Conservation (phyloP, 805 yeast species). For the Kluyveromyces wickerhamii region DNA sequence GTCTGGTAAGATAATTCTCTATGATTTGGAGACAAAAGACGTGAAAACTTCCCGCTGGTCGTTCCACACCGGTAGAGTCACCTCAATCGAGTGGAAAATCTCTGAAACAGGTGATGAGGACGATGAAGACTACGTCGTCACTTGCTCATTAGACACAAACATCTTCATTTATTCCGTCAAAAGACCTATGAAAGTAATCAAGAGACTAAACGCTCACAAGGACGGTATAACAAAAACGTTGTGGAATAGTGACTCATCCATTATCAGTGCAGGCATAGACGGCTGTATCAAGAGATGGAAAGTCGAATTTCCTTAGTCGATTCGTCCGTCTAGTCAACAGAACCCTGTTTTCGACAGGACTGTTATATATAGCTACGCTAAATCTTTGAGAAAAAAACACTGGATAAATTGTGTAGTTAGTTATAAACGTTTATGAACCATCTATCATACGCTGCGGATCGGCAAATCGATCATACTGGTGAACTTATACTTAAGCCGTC, state of each 20-base stretch:
- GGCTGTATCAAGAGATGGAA: conserved; percentile 73
- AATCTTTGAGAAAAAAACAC: too few species aligned
- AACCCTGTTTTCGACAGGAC: too few species aligned
- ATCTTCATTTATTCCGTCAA: conserved; percentile 72
- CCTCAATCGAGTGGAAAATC: conserved; percentile 64
- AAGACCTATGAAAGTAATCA: conserved; percentile 69
- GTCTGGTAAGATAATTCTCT: conserved; percentile 79
- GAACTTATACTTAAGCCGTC: too few species aligned
- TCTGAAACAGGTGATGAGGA: conserved; percentile 18
- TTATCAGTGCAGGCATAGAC: conserved; percentile 74
- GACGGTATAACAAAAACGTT: conserved; percentile 72
- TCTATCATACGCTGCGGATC: too few species aligned
- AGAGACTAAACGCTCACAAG: conserved; percentile 73
- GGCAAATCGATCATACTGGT: too few species aligned
- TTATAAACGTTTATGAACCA: too few species aligned
- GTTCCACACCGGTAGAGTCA: conserved; percentile 81
- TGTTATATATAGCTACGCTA: too few species aligned
- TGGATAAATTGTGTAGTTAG: too few species aligned
- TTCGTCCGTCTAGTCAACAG: neutral
- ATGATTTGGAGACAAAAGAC: conserved; percentile 43
- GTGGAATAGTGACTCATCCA: conserved; percentile 48
- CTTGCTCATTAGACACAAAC: conserved; percentile 80
- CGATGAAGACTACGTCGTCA: conserved; percentile 63
- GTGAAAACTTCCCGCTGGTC: conserved; percentile 88
- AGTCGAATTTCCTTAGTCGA: conserved; percentile 12